phyloP scores from a whole-genome alignment of 805 yeast species.

The Saccharomycopsis oosterbeekiorum region DNA sequence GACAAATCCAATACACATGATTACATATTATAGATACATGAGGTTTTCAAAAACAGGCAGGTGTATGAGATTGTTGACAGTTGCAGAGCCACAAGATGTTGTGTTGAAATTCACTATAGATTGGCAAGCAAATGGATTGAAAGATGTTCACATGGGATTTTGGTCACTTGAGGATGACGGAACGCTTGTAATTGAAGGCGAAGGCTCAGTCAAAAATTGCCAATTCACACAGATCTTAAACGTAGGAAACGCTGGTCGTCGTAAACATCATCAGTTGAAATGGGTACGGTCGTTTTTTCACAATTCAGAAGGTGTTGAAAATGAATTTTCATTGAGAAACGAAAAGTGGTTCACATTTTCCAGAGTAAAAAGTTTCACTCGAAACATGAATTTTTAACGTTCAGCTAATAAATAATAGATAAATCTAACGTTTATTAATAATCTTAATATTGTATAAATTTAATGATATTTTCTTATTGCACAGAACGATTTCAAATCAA shows the following conservation, averaged over 20 bases:
- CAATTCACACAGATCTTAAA: slow-evolving; percentile 52
- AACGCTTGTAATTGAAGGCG: slow-evolving; percentile 29
- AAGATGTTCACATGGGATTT: slow-evolving; percentile 37
- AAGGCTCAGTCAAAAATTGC: slow-evolving; percentile 43
- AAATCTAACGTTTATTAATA: no score
- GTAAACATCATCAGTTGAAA: slow-evolving; percentile 56
- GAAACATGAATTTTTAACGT: background rate
- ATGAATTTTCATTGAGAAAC: slow-evolving; percentile 48
- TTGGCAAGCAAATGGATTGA: slow-evolving; percentile 24
- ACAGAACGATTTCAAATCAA: no score
- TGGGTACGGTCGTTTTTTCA: slow-evolving; percentile 61
- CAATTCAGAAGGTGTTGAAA: slow-evolving; percentile 46
- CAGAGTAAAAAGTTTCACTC: slow-evolving; percentile 32
- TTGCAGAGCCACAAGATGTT: slow-evolving; percentile 59
- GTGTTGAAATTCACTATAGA: slow-evolving; percentile 42
- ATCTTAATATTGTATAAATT: no score
- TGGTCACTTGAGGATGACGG: slow-evolving; percentile 48
- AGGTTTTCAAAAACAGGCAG: slow-evolving; percentile 75
- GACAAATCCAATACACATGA: slow-evolving; percentile 68
- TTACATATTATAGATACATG: slow-evolving; percentile 79
- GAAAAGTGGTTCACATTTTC: slow-evolving; percentile 77
- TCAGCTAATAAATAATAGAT: no score
- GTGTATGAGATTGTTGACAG: slow-evolving; percentile 58
- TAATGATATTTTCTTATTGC: no score
- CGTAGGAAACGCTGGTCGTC: slow-evolving; percentile 50